A percentile compares a stretch with the other conserved stretches of the same genome.
Conservation (phyloP, 1,284 basidiomycete genomes). For the Cryptococcus floricola region DNA sequence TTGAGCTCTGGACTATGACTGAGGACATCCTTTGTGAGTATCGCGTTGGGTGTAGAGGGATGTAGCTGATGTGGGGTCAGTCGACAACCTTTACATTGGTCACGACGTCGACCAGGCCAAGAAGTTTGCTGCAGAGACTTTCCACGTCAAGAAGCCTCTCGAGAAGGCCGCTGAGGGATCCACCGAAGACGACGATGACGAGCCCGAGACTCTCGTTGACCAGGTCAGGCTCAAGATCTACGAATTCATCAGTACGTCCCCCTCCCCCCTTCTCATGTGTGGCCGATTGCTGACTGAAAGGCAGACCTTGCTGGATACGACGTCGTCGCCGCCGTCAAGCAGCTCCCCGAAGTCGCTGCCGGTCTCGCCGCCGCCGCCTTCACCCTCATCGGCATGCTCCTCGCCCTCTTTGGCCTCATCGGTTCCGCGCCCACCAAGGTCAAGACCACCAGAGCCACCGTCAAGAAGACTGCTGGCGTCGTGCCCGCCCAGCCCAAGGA, state of each 20-base stretch:
- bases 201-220: constrained; percentile 34
- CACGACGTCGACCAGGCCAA: constrained; percentile 80
- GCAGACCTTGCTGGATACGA: constrained; percentile 36
- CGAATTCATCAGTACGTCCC: constrained; percentile 44
- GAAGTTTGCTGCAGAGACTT: constrained; percentile 74
- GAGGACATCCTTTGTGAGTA: constrained; percentile 77
- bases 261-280: background rate
- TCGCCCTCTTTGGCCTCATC: constrained; percentile 70
- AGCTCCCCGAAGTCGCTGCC: constrained; percentile 77
- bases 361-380: constrained; percentile 67
- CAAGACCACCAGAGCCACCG: constrained; percentile 29
- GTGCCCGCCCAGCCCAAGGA: constrained; percentile 9
- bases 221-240: constrained; percentile 42
- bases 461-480: constrained; percentile 21
- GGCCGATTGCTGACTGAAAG: background rate
- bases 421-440: constrained; percentile 51
- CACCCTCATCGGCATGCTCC: constrained; percentile 77
- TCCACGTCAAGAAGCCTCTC: constrained; percentile 64
- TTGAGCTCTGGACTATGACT: constrained; percentile 98
- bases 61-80: constrained; percentile 11
- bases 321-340: constrained; percentile 63
- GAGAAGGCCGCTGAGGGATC: constrained; percentile 50
- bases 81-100: constrained; percentile 91
- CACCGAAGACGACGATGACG: constrained; percentile 54
- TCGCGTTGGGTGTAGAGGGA: constrained; percentile 6